Conservation (phyloP, 306 rosid species). For the Rosa rugosa region DNA sequence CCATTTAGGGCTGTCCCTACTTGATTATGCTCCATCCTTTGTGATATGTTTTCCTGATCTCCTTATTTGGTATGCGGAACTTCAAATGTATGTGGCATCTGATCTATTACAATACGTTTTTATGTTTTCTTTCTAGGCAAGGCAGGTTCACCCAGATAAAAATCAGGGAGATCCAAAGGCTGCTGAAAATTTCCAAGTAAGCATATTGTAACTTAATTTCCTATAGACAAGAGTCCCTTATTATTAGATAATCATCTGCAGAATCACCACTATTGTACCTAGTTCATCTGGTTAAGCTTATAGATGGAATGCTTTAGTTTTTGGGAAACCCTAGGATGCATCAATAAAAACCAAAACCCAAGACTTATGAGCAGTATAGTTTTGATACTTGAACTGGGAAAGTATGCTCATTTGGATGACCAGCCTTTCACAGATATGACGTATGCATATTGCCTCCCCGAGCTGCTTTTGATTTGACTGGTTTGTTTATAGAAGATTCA, state of each 20-base stretch:
- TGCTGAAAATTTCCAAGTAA: constrained; percentile 85
- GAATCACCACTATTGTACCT: neutral
- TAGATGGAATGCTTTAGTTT: neutral
- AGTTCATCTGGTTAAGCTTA: neutral
- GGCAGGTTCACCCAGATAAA: constrained; percentile 94
- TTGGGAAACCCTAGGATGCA: neutral
- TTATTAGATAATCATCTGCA: neutral
- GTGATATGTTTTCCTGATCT: neutral
- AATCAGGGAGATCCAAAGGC: constrained; percentile 91
- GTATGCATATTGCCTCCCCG: neutral
- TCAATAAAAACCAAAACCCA: constrained; percentile 2
- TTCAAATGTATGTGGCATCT: neutral
- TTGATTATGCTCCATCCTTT: neutral
- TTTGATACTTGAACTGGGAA: neutral
- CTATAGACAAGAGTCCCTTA: neutral
- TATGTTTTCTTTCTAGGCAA: constrained; percentile 57
- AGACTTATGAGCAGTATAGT: neutral
- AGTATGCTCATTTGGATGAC: neutral
- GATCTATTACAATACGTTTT: neutral
- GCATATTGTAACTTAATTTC: constrained; percentile 5
- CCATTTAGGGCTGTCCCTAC: neutral
- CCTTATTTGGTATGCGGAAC: neutral
- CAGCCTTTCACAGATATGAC: neutral
- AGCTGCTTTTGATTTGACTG: neutral
- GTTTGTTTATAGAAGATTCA: neutral